phyloP scores from a whole-genome alignment of 768 basidiomycete species.

The Lenzites betulinus region DNA sequence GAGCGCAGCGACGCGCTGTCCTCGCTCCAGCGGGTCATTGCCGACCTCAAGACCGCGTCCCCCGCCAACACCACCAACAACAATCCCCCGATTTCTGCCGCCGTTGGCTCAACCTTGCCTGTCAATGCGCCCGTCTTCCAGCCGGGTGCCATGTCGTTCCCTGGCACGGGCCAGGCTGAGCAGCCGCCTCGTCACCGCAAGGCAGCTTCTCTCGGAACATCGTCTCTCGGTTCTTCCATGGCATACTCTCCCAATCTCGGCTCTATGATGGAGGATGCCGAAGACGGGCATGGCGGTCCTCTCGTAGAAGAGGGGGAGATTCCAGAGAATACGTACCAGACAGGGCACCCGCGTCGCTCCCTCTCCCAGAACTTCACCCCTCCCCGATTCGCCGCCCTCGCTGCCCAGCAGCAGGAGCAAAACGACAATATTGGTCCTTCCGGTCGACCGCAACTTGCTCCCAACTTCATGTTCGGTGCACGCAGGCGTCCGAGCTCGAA shows the following conservation, averaged over 20 bases:
- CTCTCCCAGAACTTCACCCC: slow-evolving; percentile 86
- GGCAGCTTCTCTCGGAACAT: slow-evolving; percentile 70
- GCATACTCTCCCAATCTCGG: slow-evolving; percentile 80
- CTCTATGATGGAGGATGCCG: slow-evolving; percentile 81
- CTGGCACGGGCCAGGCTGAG: slow-evolving; percentile 46
- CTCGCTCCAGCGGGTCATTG: slow-evolving; percentile 91
- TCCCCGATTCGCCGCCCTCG: slow-evolving; percentile 84
- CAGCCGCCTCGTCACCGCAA: slow-evolving; percentile 72
- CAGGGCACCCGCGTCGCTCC: slow-evolving; percentile 67
- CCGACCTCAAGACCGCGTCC: slow-evolving; percentile 87
- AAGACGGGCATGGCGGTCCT: slow-evolving; percentile 51
- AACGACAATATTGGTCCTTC: slow-evolving; percentile 63
- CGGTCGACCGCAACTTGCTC: slow-evolving; percentile 86
- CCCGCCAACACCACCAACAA: slow-evolving; percentile 48
- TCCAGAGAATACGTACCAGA: slow-evolving; percentile 53
- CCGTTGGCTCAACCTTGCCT: slow-evolving; percentile 54
- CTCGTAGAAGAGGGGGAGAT: slow-evolving; percentile 82
- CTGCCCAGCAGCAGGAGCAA: slow-evolving; percentile 67
- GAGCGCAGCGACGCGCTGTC: slow-evolving; percentile 82
- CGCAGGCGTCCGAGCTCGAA: slow-evolving; percentile 49
- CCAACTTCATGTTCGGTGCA: slow-evolving; percentile 89
- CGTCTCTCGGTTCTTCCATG: slow-evolving; percentile 61
- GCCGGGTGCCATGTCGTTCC: slow-evolving; percentile 62
- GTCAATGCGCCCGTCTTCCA: slow-evolving; percentile 75
- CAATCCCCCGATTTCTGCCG: slow-evolving; percentile 43